Evolutionary conservation across 805 yeast genomes (phyloP).

Genomic region (Helenozyma baotianmanensis): DNA sequence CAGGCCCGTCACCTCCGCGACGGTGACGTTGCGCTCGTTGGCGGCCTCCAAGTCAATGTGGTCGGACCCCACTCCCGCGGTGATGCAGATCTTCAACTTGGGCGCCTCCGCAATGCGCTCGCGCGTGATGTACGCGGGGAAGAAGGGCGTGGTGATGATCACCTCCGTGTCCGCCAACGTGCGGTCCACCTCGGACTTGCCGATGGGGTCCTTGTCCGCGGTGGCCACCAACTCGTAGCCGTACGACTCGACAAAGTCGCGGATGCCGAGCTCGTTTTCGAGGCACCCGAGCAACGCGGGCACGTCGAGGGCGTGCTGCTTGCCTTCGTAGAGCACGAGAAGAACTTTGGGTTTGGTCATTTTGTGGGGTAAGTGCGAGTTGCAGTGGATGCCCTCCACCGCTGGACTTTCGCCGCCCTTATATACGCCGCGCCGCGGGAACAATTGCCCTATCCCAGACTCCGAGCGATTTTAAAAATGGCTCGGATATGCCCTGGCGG

Average conservation of each 20-base stretch:
- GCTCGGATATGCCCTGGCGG: no score
- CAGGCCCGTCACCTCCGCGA: conserved; percentile 78
- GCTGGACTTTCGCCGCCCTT: no score
- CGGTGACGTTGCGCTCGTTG: conserved; percentile 58
- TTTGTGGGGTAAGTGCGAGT: background rate
- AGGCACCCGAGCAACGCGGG: conserved; percentile 61
- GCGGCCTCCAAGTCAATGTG: conserved; percentile 72
- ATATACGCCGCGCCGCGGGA: no score
- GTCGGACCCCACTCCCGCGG: conserved; percentile 86
- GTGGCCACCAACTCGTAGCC: conserved; percentile 70
- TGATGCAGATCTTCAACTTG: conserved; percentile 63
- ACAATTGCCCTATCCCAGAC: no score
- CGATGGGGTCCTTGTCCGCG: conserved; percentile 61
- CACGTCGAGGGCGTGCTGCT: conserved; percentile 55
- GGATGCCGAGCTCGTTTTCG: conserved; percentile 73
- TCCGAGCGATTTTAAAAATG: no score
- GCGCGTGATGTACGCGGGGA: conserved; percentile 68
- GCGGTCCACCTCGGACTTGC: conserved; percentile 53
- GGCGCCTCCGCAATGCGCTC: conserved; percentile 67
- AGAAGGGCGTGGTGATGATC: conserved; percentile 79
- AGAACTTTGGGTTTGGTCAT: conserved; percentile 37
- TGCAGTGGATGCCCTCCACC: no score
- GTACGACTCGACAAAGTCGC: conserved; percentile 55
- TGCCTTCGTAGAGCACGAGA: conserved; percentile 56
- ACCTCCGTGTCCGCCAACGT: conserved; percentile 70